Conservation (phyloP, 306 rosid species). For the Corylus avellana region DNA sequence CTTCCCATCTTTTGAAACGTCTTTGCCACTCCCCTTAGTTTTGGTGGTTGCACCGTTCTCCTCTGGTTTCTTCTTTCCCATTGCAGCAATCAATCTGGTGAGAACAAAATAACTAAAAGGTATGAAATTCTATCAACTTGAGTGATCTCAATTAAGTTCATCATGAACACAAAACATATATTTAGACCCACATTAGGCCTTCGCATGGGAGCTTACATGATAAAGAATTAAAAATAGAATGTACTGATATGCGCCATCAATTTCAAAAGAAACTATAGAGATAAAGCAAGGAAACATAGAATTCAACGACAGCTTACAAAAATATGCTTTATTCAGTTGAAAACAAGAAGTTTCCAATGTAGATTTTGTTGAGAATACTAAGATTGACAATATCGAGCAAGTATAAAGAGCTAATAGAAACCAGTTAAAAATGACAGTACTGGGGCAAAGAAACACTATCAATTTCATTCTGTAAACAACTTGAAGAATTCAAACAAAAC, state of each 20-base stretch:
- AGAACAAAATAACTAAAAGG: not conserved
- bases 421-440: not conserved
- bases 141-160: not conserved
- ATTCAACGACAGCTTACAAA: too few species aligned
- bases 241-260: not conserved
- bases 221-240: too few species aligned
- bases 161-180: not conserved
- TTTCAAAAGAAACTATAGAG: not conserved
- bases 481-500: not conserved
- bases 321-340: not conserved
- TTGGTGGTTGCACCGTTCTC: constrained; percentile 24
- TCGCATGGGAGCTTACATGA: too few species aligned
- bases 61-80: constrained; percentile 31
- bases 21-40: constrained; percentile 14
- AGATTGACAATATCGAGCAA: not conserved
- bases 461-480: not conserved
- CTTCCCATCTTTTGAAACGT: constrained; percentile 20
- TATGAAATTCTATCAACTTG: not conserved
- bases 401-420: not conserved
- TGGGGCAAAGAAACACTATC: not conserved
- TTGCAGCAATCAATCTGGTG: constrained; percentile 7
- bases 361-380: not conserved
- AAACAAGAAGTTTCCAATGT: not conserved
- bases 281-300: not conserved
- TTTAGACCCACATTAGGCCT: too few species aligned